Evolutionary conservation across 257 asterid species (phyloP), one percentile per base, ranked within the genome.

Genomic region (Primulina eburnea): DNA sequence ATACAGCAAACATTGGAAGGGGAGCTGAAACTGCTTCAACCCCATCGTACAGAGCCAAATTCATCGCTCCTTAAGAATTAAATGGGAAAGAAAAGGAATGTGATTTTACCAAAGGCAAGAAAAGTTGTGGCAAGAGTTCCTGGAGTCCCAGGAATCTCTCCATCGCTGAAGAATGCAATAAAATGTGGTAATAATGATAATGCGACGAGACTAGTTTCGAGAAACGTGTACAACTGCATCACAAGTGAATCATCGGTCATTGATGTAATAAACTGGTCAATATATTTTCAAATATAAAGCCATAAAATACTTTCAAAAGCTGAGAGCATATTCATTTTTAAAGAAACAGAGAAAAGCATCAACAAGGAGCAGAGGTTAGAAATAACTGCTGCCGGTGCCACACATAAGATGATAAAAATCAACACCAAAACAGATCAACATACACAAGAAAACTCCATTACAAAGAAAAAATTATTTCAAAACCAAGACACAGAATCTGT

Each of bases 71-170:
- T 50, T 50, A 16, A 50, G 20, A 20, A 50, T 50, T 50, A 21
- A 67, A 43, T 61, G 28, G 62, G 29, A 21, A 47, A 34, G 40
- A 59, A 17, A 16, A 70, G 61, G 52, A 6, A 67, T 5, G 62
- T 8, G 32, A 61, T 64, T 70, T 68, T 52, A 74, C 78, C 78
- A 65, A 87, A 87, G n/a, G 88, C 87, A 83, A 87, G 93, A 74
- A 85, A 87, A 65, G 86, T 85, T 55, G 90, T 81, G 63, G 93
- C 93, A 58, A 81, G 87, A 60, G 81, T 83, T 75, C 90, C 80
- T 28, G 88, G 88, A 63, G 90, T 77, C 77, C 85, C 88, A 68
- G 89, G 82, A 65, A 87, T 87, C 77, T 87, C 90, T 70, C 76
- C 84, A 64, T 87, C 93, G 60, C 83, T 76, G 69, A 87, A 87